A percentile compares a stretch with the other conserved stretches of the same genome.
phyloP scores from a whole-genome alignment of 352 stramenopile genomes.

The Saprolegnia parasitica region DNA sequence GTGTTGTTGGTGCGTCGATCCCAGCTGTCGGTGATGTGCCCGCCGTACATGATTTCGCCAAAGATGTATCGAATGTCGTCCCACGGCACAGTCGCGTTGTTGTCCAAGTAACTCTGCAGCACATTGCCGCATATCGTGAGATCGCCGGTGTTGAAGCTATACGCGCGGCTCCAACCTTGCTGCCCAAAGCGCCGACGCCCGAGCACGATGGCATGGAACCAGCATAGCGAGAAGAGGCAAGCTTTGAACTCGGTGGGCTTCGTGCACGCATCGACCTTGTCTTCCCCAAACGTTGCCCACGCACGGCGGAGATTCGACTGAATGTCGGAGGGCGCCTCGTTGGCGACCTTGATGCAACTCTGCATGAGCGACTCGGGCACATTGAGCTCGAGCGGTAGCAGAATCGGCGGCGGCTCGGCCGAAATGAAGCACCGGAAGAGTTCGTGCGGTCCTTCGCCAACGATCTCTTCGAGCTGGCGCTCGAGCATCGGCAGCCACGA shows the following conservation, averaged over 20 bases:
- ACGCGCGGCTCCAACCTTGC: slow-evolving; percentile 91
- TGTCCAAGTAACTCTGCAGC: slow-evolving; percentile 90
- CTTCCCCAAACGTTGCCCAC: slow-evolving; percentile 93
- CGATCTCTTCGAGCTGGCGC: slow-evolving; percentile 87
- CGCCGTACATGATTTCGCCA: slow-evolving; percentile 96
- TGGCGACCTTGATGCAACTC: slow-evolving; percentile 94
- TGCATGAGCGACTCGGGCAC: slow-evolving; percentile 96
- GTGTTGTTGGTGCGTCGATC: slow-evolving; percentile 95
- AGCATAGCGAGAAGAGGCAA: slow-evolving; percentile 93
- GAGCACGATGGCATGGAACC: slow-evolving; percentile 95
- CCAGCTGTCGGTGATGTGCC: slow-evolving; percentile 95
- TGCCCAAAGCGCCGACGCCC: slow-evolving; percentile 90
- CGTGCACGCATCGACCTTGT: slow-evolving; percentile 79
- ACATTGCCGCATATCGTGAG: slow-evolving; percentile 95
- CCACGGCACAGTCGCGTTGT: slow-evolving; percentile 89
- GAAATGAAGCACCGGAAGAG: slow-evolving; percentile 96
- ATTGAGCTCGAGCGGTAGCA: slow-evolving; percentile 92
- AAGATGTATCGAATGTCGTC: slow-evolving; percentile 95
- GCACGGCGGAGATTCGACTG: slow-evolving; percentile 92
- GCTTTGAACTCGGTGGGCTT: slow-evolving; percentile 90
- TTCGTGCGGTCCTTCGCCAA: slow-evolving; percentile 85
- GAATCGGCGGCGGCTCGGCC: slow-evolving; percentile 83
- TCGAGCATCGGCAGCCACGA: slow-evolving; percentile 93
- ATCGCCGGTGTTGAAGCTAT: slow-evolving; percentile 95
- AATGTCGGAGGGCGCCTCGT: slow-evolving; percentile 94